Conservation (phyloP, 495 filamentous ascomycete species). For the Sordaria brevicollis region DNA sequence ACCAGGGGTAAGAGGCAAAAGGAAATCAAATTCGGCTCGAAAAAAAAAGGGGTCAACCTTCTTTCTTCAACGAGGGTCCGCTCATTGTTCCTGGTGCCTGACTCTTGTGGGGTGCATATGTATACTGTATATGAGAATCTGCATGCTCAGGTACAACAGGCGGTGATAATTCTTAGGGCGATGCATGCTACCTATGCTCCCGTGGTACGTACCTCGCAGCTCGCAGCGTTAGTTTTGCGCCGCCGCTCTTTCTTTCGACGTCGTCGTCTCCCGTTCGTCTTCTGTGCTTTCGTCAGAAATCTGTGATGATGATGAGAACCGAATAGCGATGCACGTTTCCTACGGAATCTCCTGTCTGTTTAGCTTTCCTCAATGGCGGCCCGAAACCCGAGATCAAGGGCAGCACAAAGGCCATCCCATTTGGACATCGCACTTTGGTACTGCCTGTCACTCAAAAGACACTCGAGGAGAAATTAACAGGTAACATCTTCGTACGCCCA, state of each 20-base stretch:
- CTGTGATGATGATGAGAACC: no score
- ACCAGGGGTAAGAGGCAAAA: background rate
- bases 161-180: background rate
- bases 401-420: no score
- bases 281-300: no score
- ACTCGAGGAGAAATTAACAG: background rate
- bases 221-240: no score
- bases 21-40: background rate
- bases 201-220: background rate
- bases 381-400: no score
- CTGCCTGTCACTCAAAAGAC: background rate
- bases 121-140: no score
- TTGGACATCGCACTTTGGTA: background rate
- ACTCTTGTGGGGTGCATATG: background rate
- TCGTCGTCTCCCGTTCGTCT: no score
- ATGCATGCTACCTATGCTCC: no score
- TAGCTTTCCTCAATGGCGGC: no score
- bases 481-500: background rate
- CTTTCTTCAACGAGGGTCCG: background rate
- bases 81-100: background rate
- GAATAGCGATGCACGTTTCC: no score
- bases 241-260: background rate
- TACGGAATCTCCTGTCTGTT: no score
- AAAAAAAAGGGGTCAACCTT: background rate
- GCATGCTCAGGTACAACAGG: background rate